These are phyloP conservation scores for Glycine soja DNA, from an alignment of 306 rosid genomes.

Conservation along the genomic window DNA sequence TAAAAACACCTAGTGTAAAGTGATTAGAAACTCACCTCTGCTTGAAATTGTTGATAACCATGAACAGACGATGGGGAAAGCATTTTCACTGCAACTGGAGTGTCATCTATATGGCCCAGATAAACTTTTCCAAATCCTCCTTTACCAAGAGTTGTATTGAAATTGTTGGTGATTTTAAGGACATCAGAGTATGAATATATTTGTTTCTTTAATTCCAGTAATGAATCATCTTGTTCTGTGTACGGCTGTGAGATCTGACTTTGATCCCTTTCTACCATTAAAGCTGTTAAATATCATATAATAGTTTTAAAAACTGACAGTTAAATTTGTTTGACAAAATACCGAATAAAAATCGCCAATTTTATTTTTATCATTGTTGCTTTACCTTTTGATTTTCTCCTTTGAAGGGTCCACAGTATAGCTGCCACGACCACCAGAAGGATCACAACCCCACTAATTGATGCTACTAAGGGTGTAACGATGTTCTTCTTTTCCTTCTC, in stretches of 20 bases:
- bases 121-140: conserved; percentile 65
- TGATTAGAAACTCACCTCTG: conserved; percentile 51
- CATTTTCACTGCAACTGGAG: conserved; percentile 65
- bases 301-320: background rate
- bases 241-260: background rate
- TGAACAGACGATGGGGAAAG: conserved; percentile 54
- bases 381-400: conserved; percentile 40
- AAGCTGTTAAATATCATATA: background rate
- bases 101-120: conserved; percentile 46
- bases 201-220: conserved; percentile 12
- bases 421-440: conserved; percentile 29
- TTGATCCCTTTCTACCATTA: background rate
- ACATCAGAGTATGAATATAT: conserved; percentile 51
- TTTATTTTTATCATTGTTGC: background rate
- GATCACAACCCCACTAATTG: conserved; percentile 48
- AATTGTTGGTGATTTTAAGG: conserved; percentile 54
- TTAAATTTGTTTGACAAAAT: background rate
- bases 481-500: conserved; percentile 5
- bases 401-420: conserved; percentile 32
- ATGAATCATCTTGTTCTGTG: background rate
- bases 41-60: conserved; percentile 59
- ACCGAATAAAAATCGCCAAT: background rate
- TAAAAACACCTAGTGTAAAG: background rate
- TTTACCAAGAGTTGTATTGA: conserved; percentile 48
- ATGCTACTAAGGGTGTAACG: conserved; percentile 48